Percentiles rank a stretch among this genome's conserved stretches.
These are phyloP conservation scores for Candida nonsorbophila DNA, from an alignment of 805 yeast species.

Conservation along the genomic window DNA sequence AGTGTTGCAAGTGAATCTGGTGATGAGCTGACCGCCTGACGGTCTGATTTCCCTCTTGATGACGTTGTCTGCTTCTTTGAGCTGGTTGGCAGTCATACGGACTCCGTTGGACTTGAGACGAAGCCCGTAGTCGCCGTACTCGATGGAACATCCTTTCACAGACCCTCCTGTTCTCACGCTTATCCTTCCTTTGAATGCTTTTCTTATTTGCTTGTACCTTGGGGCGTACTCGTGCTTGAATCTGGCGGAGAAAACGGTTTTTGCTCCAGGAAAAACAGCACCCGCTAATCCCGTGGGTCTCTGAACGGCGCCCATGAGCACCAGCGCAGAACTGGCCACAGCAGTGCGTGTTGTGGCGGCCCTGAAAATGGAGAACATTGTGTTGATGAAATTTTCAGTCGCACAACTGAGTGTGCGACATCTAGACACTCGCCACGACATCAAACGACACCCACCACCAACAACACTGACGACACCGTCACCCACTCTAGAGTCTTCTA, in stretches of 20 bases:
- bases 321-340: too few species aligned
- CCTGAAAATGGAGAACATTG: too few species aligned
- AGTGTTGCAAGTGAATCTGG: conserved; percentile 76
- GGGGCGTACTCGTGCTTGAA: conserved; percentile 75
- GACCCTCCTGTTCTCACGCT: conserved; percentile 95
- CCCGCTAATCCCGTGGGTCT: too few species aligned
- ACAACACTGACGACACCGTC: too few species aligned
- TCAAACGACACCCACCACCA: too few species aligned
- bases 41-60: conserved; percentile 81
- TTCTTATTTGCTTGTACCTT: conserved; percentile 57
- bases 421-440: too few species aligned
- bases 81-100: conserved; percentile 79
- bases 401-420: too few species aligned
- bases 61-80: conserved; percentile 86
- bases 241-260: conserved; percentile 28
- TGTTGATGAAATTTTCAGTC: too few species aligned
- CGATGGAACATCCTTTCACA: conserved; percentile 75
- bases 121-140: conserved; percentile 80
- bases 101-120: conserved; percentile 86
- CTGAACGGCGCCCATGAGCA: too few species aligned
- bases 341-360: too few species aligned
- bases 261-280: too few species aligned
- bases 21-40: conserved; percentile 66
- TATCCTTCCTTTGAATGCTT: conserved; percentile 91
- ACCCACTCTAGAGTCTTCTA: too few species aligned